These are phyloP conservation scores for Fragaria nilgerrensis DNA, from an alignment of 306 rosid species.

Conservation along the genomic window DNA sequence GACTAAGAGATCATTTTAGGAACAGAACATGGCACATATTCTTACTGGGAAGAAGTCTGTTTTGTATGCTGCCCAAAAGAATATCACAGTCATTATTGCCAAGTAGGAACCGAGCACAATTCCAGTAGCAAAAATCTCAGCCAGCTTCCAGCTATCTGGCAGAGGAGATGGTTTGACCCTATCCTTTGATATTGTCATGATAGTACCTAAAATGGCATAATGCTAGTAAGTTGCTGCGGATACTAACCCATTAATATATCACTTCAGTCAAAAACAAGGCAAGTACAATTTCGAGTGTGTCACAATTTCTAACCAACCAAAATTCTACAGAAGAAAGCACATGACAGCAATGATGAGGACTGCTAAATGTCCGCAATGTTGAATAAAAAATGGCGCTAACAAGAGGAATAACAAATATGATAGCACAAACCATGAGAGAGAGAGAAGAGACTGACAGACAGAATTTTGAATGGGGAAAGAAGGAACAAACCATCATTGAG, in stretches of 20 bases:
- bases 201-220: conserved; percentile 61
- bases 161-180: conserved; percentile 95
- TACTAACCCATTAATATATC: neutral
- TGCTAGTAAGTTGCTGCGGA: conserved; percentile 14
- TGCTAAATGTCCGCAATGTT: no score
- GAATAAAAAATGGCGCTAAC: neutral
- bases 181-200: conserved; percentile 97
- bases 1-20: neutral
- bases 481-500: conserved; percentile 86
- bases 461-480: conserved; percentile 21
- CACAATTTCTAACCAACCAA: neutral
- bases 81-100: conserved; percentile 99
- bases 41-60: conserved; percentile 92
- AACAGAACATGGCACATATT: conserved; percentile 13
- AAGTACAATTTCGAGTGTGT: neutral
- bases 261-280: neutral
- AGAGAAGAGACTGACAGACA: neutral
- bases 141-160: conserved; percentile 98
- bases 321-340: neutral
- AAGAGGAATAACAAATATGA: neutral
- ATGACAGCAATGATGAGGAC: neutral
- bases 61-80: conserved; percentile 95
- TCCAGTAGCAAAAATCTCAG: conserved; percentile 94
- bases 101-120: conserved; percentile 87
- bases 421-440: no score